Percentiles rank a stretch among this genome's conserved stretches.
Evolutionary conservation across 495 filamentous ascomycete genomes (phyloP).

Genomic region (Podospora sp.): DNA sequence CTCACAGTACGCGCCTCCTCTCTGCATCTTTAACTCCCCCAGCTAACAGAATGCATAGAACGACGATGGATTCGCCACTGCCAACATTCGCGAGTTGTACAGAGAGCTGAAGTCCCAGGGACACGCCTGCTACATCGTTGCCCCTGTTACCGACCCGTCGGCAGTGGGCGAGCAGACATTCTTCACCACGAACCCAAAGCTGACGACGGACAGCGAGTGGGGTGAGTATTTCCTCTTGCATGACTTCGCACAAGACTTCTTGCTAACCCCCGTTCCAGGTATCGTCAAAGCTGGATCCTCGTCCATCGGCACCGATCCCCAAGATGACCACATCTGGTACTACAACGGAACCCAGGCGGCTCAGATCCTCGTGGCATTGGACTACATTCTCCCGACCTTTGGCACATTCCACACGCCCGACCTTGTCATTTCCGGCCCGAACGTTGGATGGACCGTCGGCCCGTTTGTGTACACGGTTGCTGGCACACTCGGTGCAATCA

Average conservation of each 20-base stretch:
- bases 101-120: slow-evolving; percentile 39
- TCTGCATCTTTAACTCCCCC: neutral
- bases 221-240: slow-evolving; percentile 2
- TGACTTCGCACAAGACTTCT: neutral
- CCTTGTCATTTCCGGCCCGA: slow-evolving; percentile 47
- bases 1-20: slow-evolving; percentile 24
- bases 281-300: slow-evolving; percentile 37
- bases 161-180: slow-evolving; percentile 30
- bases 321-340: slow-evolving; percentile 49
- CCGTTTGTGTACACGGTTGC: slow-evolving; percentile 43
- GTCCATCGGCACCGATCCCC: slow-evolving; percentile 41
- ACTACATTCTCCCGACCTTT: slow-evolving; percentile 54
- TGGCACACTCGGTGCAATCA: slow-evolving; percentile 44
- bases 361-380: slow-evolving; percentile 46
- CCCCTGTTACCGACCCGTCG: slow-evolving; percentile 32
- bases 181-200: slow-evolving; percentile 34
- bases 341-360: slow-evolving; percentile 50
- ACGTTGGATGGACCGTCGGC: slow-evolving; percentile 42
- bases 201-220: slow-evolving; percentile 31
- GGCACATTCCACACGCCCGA: slow-evolving; percentile 40
- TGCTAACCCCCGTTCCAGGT: slow-evolving; percentile 26
- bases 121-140: slow-evolving; percentile 44
- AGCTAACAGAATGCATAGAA: slow-evolving; percentile 27
- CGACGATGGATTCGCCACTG: slow-evolving; percentile 48
- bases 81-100: slow-evolving; percentile 49